Evolutionary conservation across 306 rosid species (phyloP), one percentile per base, ranked within the genome.

Genomic region (Malus fusca): DNA sequence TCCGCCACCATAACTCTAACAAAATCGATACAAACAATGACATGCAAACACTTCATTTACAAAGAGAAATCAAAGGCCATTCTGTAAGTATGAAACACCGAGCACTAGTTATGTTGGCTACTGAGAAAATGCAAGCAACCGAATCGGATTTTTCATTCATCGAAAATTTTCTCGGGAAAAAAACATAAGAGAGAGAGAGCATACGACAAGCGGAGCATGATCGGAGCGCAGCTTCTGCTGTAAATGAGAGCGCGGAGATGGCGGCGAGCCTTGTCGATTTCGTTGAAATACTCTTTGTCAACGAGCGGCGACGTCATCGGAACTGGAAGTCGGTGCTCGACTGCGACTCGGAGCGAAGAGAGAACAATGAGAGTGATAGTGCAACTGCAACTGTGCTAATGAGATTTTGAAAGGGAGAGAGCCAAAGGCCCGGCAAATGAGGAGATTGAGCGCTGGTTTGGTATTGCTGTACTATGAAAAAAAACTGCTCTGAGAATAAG

Each of bases 171-270:
- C 60, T 11, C 71, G 51, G 68, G 15, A 66, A 76, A 53, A 2
- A 73, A 73, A 74, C 55, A 61, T 44, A 78, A 53, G 74, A 79
- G 56, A 52, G 70, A 69, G 79, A 78, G 68, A 59, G 75, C 6
- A 26, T 87, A 95, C 96, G 97, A 96, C 23, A 92, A 68, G 48
- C 99, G 97, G 80, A 95, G 96, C 99, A 95, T 92, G 80, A 95
- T 67, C 12, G 97, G 97, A 69, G 97, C 93, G 79, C 99, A 95
- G 82, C 88, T 87, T 26, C 97, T 72, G 83, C 58, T 75, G 77
- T 97, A 84, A 80, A 95, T 90, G 84, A 95, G 97, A 35, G 96
- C 90, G 2, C 96, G 92, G 78, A 92, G 97, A 84, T 95, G 81
- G n/a, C 97, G 92, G 68, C 96, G 97, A 84, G 97, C 97, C 77